Evolutionary conservation across 768 basidiomycete genomes (phyloP), one percentile per base, ranked within the genome.

Genomic region (Scleroderma citrinum): DNA sequence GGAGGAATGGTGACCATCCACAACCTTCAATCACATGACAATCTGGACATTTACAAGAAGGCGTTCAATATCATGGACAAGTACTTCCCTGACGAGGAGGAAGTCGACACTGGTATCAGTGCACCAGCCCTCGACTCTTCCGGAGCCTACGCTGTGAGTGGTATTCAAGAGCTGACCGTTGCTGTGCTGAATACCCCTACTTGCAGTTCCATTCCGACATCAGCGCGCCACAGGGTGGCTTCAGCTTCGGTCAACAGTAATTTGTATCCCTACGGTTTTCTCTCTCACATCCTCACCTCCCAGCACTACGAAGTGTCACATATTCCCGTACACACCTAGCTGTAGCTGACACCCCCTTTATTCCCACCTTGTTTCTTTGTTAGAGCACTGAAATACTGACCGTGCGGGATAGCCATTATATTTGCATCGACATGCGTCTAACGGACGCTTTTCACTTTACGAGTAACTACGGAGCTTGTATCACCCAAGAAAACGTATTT

Each of bases 11-110:
- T 92, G 58, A 89, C 92, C 17, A 97, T 99, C 67, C 95, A 99
- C 76, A 94, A 97, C 69, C 82, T 98, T 47, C 96, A 99, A 72
- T 93, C 95, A 69, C 96, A 98, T 69, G 95, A 99, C 74, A 99
- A 99, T 72, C 71, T 97, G 70, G 95, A 98, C 59, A 98, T 99
- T 60, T 99, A 99, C 75, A 97, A 97, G 81, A 98, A 99, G 75
- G 95, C 94, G 36, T 99, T 93, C 78, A 92, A 92, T 69, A 96
- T 92, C 62, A 91, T 91, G 87, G 87, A 92, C 73, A 94, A 94
- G 64, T 96, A 95, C 75, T 96, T 95, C 87, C 92, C 93, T 30
- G 92, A 94, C 55, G 95, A 98, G 62, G 95, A 97, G 65, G 95
- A 94, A 42, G 77, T 89, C 45, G 92, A 92, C 62, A 82, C 89